Evolutionary conservation across 164 flowering plant species (phyloP).

Genomic region (Aristolochia contorta): DNA sequence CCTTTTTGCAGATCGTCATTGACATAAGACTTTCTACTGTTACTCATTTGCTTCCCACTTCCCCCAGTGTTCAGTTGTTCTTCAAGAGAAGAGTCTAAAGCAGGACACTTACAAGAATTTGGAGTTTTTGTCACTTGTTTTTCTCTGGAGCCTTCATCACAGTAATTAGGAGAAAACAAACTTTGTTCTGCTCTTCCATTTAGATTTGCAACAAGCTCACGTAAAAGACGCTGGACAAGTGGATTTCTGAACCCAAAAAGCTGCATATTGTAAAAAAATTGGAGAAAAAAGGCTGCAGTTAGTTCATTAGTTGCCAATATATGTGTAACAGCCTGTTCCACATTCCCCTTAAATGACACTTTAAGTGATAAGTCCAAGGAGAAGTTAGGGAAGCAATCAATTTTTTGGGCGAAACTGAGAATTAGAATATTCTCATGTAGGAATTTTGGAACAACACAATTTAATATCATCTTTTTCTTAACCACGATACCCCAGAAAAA

Average conservation of each 20-base stretch:
- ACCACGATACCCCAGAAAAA: not conserved
- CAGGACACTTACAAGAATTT: constrained; percentile 22
- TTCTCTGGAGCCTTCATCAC: constrained; percentile 17
- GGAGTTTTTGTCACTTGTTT: constrained; percentile 12
- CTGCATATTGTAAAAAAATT: constrained; percentile 30
- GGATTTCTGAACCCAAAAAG: constrained; percentile 89
- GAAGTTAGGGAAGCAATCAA: not conserved
- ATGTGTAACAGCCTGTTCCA: not conserved
- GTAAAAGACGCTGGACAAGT: constrained; percentile 69
- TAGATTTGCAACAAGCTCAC: constrained; percentile 63
- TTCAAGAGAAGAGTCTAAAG: constrained; percentile 20
- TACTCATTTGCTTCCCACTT: constrained; percentile 31
- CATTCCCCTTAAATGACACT: not conserved
- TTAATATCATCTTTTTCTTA: not conserved
- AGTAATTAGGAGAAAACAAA: constrained; percentile 21
- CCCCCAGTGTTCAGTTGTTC: constrained; percentile 31
- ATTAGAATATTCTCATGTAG: no score
- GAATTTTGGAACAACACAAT: no score
- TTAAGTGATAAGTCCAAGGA: not conserved
- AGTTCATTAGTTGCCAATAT: constrained; percentile 2
- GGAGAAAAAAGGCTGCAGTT: constrained; percentile 5
- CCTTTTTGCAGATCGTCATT: no score
- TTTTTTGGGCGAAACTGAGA: not conserved
- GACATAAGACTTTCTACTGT: constrained; percentile 6
- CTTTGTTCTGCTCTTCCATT: constrained; percentile 36